Evolutionary conservation across 192 early-diverging fungal genomes (phyloP).

Genomic region (Coemansia sp.): DNA sequence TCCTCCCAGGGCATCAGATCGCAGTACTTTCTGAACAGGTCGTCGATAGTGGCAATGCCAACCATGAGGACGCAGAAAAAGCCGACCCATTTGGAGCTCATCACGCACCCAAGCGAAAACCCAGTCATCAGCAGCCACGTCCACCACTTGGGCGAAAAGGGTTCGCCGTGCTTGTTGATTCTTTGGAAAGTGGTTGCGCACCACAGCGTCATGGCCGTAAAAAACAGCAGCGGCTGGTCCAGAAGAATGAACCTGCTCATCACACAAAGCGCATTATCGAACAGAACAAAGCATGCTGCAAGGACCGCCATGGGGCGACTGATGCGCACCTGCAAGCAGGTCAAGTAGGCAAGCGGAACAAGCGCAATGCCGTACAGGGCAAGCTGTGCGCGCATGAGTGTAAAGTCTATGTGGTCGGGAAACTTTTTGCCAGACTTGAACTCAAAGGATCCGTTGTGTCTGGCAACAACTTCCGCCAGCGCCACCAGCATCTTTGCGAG

Average conservation of each 20-base stretch:
- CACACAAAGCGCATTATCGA: conserved; percentile 65
- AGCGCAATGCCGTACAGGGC: conserved; percentile 67
- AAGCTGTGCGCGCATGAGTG: conserved; percentile 63
- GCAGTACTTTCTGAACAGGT: conserved; percentile 87
- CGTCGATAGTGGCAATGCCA: conserved; percentile 85
- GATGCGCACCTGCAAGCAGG: conserved; percentile 60
- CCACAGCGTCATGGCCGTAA: conserved; percentile 61
- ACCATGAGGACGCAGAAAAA: conserved; percentile 89
- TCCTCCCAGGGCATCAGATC: conserved; percentile 63
- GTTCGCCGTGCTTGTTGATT: conserved; percentile 41
- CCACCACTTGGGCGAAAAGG: conserved; percentile 70
- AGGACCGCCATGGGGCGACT: conserved; percentile 56
- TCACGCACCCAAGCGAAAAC: conserved; percentile 66
- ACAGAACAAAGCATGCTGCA: conserved; percentile 62
- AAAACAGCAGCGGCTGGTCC: conserved; percentile 73
- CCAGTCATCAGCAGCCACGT: conserved; percentile 64
- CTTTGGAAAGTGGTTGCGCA: conserved; percentile 62
- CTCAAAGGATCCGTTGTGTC: conserved; percentile 68
- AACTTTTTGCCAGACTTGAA: conserved; percentile 67
- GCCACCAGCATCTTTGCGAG: conserved; percentile 79
- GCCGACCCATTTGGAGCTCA: conserved; percentile 92
- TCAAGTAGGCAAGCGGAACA: conserved; percentile 71
- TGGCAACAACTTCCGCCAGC: conserved; percentile 61
- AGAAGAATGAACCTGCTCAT: conserved; percentile 75
- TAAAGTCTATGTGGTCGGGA: conserved; percentile 64